Percentiles rank a stretch among this genome's conserved stretches.
These are phyloP conservation scores for Colletotrichum sp. DNA, from an alignment of 2,329 filamentous ascomycete genomes.

Conservation along the genomic window DNA sequence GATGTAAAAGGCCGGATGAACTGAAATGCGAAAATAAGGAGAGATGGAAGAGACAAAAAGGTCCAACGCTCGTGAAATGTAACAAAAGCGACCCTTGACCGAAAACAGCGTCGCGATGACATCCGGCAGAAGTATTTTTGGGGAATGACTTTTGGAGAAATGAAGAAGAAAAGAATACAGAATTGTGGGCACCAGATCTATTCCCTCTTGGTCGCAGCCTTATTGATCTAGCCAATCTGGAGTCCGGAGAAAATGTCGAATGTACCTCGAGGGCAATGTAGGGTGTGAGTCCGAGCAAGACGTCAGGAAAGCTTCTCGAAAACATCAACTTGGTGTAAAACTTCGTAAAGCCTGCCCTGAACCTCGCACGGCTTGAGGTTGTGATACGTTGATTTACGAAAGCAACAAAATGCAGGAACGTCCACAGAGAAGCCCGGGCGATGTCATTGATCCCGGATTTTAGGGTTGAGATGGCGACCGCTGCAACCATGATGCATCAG, in stretches of 20 bases:
- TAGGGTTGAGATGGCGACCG: neutral
- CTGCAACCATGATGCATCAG: neutral
- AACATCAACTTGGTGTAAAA: neutral
- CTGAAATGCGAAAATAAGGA: neutral
- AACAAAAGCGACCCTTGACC: neutral
- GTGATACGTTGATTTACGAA: slow-evolving; percentile 16
- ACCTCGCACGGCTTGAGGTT: neutral
- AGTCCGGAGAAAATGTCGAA: neutral
- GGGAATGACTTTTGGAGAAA: neutral
- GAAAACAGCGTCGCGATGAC: neutral
- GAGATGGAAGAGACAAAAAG: neutral
- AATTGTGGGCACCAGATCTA: neutral
- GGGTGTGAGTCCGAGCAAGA: neutral
- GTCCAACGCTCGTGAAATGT: neutral
- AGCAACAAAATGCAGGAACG: neutral
- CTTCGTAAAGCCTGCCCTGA: neutral
- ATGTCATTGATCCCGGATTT: neutral
- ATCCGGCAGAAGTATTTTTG: neutral
- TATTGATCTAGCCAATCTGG: neutral
- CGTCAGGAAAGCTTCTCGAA: neutral
- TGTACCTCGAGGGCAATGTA: neutral
- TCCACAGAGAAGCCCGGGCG: neutral
- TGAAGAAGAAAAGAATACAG: neutral
- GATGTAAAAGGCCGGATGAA: neutral
- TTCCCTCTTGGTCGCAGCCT: neutral